Conservation (phyloP, 2,329 filamentous ascomycete genomes). For the Penicillium sp. region DNA sequence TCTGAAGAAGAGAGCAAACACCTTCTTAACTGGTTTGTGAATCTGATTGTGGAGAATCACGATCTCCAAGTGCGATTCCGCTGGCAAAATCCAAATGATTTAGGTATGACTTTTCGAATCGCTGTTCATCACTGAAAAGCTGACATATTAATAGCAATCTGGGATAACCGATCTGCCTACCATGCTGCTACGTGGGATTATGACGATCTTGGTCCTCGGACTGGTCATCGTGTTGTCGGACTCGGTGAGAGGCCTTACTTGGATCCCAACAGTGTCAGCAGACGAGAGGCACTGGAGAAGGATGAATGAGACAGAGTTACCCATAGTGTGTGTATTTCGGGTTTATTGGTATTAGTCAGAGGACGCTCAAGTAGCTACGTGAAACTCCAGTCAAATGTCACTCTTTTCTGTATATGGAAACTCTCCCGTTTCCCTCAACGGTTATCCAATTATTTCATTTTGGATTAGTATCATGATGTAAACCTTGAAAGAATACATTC, state of each 20-base stretch:
- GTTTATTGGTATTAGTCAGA: too few relatives aligned
- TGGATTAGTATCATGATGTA: too few relatives aligned
- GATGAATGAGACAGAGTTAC: background rate
- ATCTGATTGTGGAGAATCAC: conserved; percentile 42
- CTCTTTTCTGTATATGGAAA: too few relatives aligned
- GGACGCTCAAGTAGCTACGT: too few relatives aligned
- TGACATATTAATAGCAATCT: conserved; percentile 47
- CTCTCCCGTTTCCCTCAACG: too few relatives aligned
- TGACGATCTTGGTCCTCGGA: conserved; percentile 48
- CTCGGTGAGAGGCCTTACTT: conserved; percentile 57
- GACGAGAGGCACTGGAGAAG: background rate
- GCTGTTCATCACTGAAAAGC: background rate
- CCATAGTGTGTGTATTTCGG: too few relatives aligned
- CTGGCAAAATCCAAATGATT: conserved; percentile 45
- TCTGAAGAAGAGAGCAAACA: conserved; percentile 33
- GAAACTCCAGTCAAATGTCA: too few relatives aligned
- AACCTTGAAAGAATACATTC: too few relatives aligned
- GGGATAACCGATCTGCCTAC: conserved; percentile 59
- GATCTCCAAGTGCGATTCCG: conserved; percentile 42
- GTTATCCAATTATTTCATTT: too few relatives aligned
- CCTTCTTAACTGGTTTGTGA: conserved; percentile 37
- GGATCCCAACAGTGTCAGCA: conserved; percentile 37
- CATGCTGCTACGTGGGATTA: conserved; percentile 58
- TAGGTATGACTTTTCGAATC: conserved; percentile 22
- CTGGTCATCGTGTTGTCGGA: conserved; percentile 53